phyloP scores from a whole-genome alignment of 1,284 basidiomycete species.

The Cutaneotrichosporon spelunceum region DNA sequence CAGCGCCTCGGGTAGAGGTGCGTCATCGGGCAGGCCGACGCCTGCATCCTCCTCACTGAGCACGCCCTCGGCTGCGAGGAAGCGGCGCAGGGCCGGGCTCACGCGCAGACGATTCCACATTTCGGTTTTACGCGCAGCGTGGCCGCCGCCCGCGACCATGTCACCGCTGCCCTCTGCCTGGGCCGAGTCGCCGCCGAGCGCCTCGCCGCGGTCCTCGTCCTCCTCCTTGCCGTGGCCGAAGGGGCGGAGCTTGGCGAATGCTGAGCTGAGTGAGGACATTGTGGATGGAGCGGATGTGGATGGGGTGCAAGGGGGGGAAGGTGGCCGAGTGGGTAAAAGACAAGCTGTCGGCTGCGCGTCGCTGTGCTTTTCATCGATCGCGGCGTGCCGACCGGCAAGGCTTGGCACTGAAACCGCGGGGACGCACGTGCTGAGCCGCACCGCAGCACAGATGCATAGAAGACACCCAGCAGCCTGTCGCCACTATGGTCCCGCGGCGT shows the following conservation, averaged over 20 bases:
- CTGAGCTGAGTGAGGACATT: background rate
- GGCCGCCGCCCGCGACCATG: constrained; percentile 18
- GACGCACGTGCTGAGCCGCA: no score
- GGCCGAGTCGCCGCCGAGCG: background rate
- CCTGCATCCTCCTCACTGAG: constrained; percentile 9
- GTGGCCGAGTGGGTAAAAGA: background rate
- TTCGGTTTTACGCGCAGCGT: background rate
- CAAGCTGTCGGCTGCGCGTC: no score
- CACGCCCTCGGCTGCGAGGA: constrained; percentile 17
- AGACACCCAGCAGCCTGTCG: no score
- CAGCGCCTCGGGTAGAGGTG: constrained; percentile 6
- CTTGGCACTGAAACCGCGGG: no score
- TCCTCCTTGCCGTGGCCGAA: constrained; percentile 1
- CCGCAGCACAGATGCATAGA: no score
- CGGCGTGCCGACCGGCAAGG: no score
- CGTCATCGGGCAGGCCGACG: background rate
- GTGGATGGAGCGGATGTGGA: background rate
- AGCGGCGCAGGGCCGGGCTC: constrained; percentile 15
- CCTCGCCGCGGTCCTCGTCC: constrained; percentile 1
- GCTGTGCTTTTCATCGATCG: no score
- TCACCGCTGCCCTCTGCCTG: background rate
- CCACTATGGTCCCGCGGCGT: no score
- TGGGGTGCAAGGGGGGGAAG: background rate
- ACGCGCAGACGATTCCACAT: constrained; percentile 11
- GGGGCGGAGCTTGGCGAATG: constrained; percentile 1